phyloP scores from a whole-genome alignment of 306 rosid species.

The Malus domestica region DNA sequence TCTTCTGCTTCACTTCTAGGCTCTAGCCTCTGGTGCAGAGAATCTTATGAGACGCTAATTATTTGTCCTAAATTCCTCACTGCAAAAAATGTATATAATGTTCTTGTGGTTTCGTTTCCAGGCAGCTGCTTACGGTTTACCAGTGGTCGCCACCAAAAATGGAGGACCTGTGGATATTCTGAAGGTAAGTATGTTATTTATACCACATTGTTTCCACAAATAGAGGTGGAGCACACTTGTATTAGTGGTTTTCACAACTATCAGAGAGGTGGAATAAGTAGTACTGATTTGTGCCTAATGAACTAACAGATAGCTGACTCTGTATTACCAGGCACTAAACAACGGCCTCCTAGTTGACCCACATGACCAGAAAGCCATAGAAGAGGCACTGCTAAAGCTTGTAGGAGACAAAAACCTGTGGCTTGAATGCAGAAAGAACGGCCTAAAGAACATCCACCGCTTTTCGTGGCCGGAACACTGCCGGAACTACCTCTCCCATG shows the following conservation, averaged over 20 bases:
- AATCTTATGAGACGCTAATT: not conserved
- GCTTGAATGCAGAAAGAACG: conserved; percentile 69
- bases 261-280: not conserved
- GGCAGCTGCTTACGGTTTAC: conserved; percentile 92
- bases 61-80: not conserved
- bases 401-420: conserved; percentile 73
- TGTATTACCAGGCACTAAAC: conserved; percentile 45
- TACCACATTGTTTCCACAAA: not conserved
- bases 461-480: conserved; percentile 88
- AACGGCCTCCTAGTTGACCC: conserved; percentile 77
- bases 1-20: not conserved
- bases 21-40: not conserved
- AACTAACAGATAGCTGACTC: not conserved
- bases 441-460: conserved; percentile 70
- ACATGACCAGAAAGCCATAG: conserved; percentile 70
- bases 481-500: conserved; percentile 68
- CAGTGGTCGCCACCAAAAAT: conserved; percentile 74
- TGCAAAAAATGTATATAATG: not conserved
- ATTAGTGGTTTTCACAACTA: not conserved
- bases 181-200: conserved; percentile 32
- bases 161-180: conserved; percentile 85
- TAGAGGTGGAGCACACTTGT: not conserved
- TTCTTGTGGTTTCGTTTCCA: conserved; percentile 9
- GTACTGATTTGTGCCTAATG: not conserved
- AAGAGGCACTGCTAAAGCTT: conserved; percentile 71